A percentile compares a stretch with the other conserved stretches of the same genome.
Conservation (phyloP, 129 eudicot genomes). For the Pulicaria dysenterica region DNA sequence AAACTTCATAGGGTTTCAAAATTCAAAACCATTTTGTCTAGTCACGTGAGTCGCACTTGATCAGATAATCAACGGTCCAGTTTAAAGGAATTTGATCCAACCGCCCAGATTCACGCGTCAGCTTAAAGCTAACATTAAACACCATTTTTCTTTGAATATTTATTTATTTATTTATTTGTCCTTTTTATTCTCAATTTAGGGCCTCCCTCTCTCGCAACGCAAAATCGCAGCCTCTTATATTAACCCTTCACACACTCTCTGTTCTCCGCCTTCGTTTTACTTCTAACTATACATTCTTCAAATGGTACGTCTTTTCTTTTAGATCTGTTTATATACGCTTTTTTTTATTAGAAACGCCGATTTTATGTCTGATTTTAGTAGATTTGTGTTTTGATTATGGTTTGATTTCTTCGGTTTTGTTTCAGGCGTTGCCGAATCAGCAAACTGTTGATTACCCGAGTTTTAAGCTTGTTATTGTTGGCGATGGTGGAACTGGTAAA, state of each 20-base stretch:
- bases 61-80: constrained; percentile 19
- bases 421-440: constrained; percentile 55
- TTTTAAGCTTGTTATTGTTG: constrained; percentile 61
- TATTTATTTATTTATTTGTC: constrained; percentile 19
- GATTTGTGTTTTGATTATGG: constrained; percentile 6
- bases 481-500: constrained; percentile 62
- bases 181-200: constrained; percentile 18
- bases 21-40: constrained; percentile 12
- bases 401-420: not conserved
- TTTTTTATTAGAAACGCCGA: not conserved
- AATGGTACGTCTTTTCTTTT: constrained; percentile 16
- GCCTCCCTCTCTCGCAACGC: constrained; percentile 12
- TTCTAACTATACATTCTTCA: not conserved
- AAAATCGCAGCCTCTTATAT: constrained; percentile 20
- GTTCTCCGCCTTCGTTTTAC: constrained; percentile 14
- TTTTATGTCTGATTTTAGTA: not conserved
- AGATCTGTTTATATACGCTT: constrained; percentile 19
- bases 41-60: constrained; percentile 28
- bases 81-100: constrained; percentile 16
- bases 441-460: constrained; percentile 58
- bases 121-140: constrained; percentile 29
- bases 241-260: constrained; percentile 16
- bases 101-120: constrained; percentile 24
- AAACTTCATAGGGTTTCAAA: constrained; percentile 18
- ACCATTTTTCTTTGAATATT: constrained; percentile 22